Base-by-base conservation (phyloP, 2,329 filamentous ascomycete species). In the Triangularia setosa region DNA sequence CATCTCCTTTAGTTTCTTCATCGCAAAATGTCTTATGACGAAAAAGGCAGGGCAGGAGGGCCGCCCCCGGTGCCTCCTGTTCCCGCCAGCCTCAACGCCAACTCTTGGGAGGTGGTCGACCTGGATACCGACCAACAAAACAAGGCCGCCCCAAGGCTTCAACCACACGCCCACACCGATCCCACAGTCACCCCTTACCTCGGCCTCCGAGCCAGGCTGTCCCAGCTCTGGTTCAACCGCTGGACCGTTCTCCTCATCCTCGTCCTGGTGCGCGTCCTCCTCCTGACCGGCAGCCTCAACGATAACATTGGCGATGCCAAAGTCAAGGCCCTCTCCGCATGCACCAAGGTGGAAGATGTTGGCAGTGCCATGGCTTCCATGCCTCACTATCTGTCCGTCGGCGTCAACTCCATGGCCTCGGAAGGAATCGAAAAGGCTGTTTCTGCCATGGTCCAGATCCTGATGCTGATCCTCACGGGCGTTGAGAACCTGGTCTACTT, bases 351-450 rank as follows among this genome's bases (percentile, higher is more conserved):
- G 57, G 94, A 99, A 79, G 92, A 92, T 70, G 87, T 96, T 70
- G 95, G 94, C 68, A 97, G 93, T 75, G 86, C 92, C 66, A 94
- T 99, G 92, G 95, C 94, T 44, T 98, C 95, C 40, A 97, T 98
- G 93, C 95, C 95, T 64, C 90, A 97, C 77, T 98, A 97, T 79
- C 88, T 98, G 75, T 91, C 93, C 1, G 81, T 85, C 60, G 95
- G 95, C 62, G 89, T 97, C 74, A 99, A 99, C 78, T 86, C 92
- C 65, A 80, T 98, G 70, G 90, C 92, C 7, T 91, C 92, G 30
- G 84, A 84, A 57, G 89, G 91, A 63, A 89, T 98, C 69, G 91
- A 93, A 70, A 88, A 89, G 71, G 87, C 92, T 8, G 87, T 98
- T 69, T 84, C 87, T 67, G 94, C 87, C 58, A 84, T 98, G 75